Evolutionary conservation across 1,139 yeast genomes (phyloP), one percentile per base, ranked within the genome.

Genomic region (Diutina pseudorugosa): DNA sequence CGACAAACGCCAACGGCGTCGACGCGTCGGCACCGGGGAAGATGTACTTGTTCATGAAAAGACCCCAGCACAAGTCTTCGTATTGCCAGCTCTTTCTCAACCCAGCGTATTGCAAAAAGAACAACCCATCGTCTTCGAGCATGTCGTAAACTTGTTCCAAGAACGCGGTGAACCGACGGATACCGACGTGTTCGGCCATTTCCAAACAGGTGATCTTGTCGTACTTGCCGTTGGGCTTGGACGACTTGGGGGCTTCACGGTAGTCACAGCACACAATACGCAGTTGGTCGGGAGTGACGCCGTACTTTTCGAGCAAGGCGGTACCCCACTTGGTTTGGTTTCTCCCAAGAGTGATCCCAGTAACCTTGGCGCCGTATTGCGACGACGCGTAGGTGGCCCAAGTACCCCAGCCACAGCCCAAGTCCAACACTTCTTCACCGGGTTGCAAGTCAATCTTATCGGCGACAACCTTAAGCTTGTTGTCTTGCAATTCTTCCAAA

Each of bases 21-120:
- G 95, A 87, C 51, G 96, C 96, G 72, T 89, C 97, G 53, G 96
- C 96, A 71, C 96, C 97, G 50, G 97, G 96, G 89, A 89, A 89
- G 65, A 89, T 83, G 72, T 88, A 89, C 76, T 88, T 89, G 80
- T 90, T 89, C 96, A 89, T 90, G 70, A 89, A 90, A 66, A 90
- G 75, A 60, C 97, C 96, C 97, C 96, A 89, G 69, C 82, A 76
- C 64, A 89, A 78, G 68, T 89, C 97, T 73, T 89, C 96, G 68
- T 87, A 89, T 73, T 89, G 96, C 97, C 96, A 89, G 57, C 79
- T 75, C 75, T 89, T 90, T 74, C 96, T 83, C 62, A 89, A 75
- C 54, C 97, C 96, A 53, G 96, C 93, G 64, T 85, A 85, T 73
- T 89, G 97, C 68, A 89, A 76, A 66, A 78, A 85, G 75, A 89